phyloP scores from a whole-genome alignment of 2,329 filamentous ascomycete genomes.

The Aspergillus fijiensis region DNA sequence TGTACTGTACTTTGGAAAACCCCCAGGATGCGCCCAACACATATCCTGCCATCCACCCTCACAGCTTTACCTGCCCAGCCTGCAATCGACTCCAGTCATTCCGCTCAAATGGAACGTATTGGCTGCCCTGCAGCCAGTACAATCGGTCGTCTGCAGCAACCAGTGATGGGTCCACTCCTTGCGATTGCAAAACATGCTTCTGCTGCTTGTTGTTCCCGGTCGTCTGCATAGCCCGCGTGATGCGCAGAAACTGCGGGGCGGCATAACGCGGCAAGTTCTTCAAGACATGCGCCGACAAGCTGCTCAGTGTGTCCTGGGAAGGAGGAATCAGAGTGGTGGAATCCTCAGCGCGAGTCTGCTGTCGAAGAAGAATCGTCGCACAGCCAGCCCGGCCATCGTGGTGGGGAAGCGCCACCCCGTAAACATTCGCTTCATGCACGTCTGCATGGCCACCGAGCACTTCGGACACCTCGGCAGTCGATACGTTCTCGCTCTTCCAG shows the following conservation, averaged over 20 bases:
- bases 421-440: constrained; percentile 79
- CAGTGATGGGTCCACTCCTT: constrained; percentile 67
- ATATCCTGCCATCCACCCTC: background rate
- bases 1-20: background rate
- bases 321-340: constrained; percentile 28
- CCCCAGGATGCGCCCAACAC: background rate
- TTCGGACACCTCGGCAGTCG: constrained; percentile 77
- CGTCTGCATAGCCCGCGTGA: constrained; percentile 62
- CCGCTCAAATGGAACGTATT: constrained; percentile 66
- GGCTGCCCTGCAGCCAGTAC: constrained; percentile 66
- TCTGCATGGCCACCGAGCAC: constrained; percentile 65
- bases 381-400: constrained; percentile 85
- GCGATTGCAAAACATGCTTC: constrained; percentile 68
- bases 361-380: constrained; percentile 65
- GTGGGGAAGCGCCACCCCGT: constrained; percentile 74
- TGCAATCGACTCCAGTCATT: constrained; percentile 69
- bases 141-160: constrained; percentile 48
- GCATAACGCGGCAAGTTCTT: constrained; percentile 69
- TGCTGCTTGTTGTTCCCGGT: constrained; percentile 90
- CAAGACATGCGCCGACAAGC: constrained; percentile 60
- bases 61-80: constrained; percentile 70
- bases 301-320: constrained; percentile 50
- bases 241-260: constrained; percentile 72
- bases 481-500: constrained; percentile 76
- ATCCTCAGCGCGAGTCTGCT: constrained; percentile 32